Evolutionary conservation across 192 early-diverging fungal genomes (phyloP), one percentile per base, ranked within the genome.

Genomic region (Gonapodya sp.): DNA sequence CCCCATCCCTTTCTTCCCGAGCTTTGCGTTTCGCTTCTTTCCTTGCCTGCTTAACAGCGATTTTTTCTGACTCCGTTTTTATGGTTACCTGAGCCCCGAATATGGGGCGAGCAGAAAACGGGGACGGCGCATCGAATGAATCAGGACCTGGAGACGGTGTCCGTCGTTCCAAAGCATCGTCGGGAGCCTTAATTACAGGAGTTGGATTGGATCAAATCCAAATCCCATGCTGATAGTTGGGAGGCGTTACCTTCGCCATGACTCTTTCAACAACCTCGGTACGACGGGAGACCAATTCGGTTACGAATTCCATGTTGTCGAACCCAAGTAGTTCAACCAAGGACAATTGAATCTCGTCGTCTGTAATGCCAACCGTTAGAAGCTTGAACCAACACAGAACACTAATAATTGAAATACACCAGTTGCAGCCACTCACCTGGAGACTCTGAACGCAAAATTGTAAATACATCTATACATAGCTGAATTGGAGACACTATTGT

Each of bases 271-370:
- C 87, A 78, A 96, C 89, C 24, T 82, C 83, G 0, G 83, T 72
- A 0, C 94, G 84, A 81, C 93, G 87, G 0, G 84, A 73, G 1
- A 94, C 79, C 0, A 96, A 85, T 0, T 83, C 83, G 0, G 85
- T 81, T 34, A 94, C 89, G 77, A 96, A 92, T 35, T 92, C 90
- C 37, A 96, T 84, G 80, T 91, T 92, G 16, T 88, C 88, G 82
- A 87, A 94, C 1, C 95, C 95, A 30, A 96, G 80, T 0, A 93
- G 85, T 83, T 94, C 94, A 1, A 94, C 85, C 16, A 96, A 83
- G 1, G 83, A 85, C 35, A 81, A 87, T 82, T 94, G 89, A 36
- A 96, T 91, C 16, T 89, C 87, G 35, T 93, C 90, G 74, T 88
- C 87, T 82, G 1, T 16, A 80, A 78, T n/a, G n/a, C n/a, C n/a